A percentile compares a stretch with the other conserved stretches of the same genome.
phyloP scores from a whole-genome alignment of 352 stramenopile genomes.

The Discostella stelligera region DNA sequence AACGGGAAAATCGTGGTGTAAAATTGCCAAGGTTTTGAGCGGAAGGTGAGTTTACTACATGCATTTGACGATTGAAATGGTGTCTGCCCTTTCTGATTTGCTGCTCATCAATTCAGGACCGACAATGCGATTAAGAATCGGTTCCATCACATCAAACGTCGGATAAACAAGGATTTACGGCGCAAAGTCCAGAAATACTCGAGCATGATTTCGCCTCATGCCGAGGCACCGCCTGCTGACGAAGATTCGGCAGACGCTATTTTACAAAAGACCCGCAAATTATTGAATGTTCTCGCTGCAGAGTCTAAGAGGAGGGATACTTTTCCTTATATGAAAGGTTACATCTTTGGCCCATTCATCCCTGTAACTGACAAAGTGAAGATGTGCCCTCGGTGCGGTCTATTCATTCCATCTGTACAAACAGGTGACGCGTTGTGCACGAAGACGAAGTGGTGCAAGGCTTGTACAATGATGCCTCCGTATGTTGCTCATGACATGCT shows the following conservation, averaged over 20 bases:
- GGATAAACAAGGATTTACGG: slow-evolving; percentile 46
- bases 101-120: slow-evolving; percentile 7
- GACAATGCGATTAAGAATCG: slow-evolving; percentile 63
- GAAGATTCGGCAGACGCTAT: slow-evolving; percentile 24
- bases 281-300: slow-evolving; percentile 23
- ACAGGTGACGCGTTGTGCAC: slow-evolving; percentile 49
- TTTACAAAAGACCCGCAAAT: slow-evolving; percentile 20
- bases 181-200: slow-evolving; percentile 20
- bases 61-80: background rate
- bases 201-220: background rate
- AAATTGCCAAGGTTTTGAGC: slow-evolving; percentile 44
- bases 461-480: slow-evolving; percentile 44
- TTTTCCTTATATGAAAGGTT: slow-evolving; percentile 11
- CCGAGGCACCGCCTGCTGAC: slow-evolving; percentile 6
- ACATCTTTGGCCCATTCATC: slow-evolving; percentile 45
- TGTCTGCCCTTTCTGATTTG: background rate
- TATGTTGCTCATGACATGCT: slow-evolving; percentile 57
- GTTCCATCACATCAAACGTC: slow-evolving; percentile 48
- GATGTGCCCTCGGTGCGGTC: slow-evolving; percentile 49
- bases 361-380: slow-evolving; percentile 18
- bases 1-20: slow-evolving; percentile 54
- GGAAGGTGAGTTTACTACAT: slow-evolving; percentile 19
- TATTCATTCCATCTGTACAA: slow-evolving; percentile 58
- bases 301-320: slow-evolving; percentile 19
- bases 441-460: slow-evolving; percentile 57